A percentile compares a stretch with the other conserved stretches of the same genome.
Evolutionary conservation across 2,329 filamentous ascomycete species (phyloP).

Genomic region (Ascochyta viciae-villosae): DNA sequence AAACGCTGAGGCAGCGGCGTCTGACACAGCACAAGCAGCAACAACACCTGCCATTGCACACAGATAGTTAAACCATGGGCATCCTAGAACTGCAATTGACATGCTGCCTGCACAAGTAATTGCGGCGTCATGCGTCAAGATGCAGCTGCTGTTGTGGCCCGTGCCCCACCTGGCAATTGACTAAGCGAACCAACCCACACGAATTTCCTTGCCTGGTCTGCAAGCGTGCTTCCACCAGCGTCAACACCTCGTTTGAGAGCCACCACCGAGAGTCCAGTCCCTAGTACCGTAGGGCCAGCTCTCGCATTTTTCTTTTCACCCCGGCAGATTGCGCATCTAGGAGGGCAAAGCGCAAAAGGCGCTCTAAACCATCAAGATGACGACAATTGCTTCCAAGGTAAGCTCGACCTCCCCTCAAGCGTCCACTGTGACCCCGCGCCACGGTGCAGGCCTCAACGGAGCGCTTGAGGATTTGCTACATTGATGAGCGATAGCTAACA

Average conservation of each 20-base stretch:
- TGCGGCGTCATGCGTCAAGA: constrained; percentile 19
- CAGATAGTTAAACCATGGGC: background rate
- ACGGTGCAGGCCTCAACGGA: constrained; percentile 17
- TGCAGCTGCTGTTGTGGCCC: constrained; percentile 4
- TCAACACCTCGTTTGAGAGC: constrained; percentile 38
- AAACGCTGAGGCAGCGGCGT: constrained; percentile 8
- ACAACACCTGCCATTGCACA: background rate
- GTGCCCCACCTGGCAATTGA: constrained; percentile 23
- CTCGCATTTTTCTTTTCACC: constrained; percentile 39
- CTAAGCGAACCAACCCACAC: constrained; percentile 40
- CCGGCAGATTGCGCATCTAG: constrained; percentile 52
- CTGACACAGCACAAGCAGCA: constrained; percentile 7
- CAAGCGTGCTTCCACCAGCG: constrained; percentile 34
- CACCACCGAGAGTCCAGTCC: constrained; percentile 49
- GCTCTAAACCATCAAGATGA: constrained; percentile 51
- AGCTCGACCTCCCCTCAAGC: constrained; percentile 30
- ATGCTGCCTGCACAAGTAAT: constrained; percentile 5
- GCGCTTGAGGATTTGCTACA: constrained; percentile 1
- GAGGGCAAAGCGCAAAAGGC: constrained; percentile 54
- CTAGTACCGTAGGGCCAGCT: constrained; percentile 49
- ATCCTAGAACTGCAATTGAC: background rate
- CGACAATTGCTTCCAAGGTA: constrained; percentile 55
- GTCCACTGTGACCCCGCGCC: constrained; percentile 16
- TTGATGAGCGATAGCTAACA: constrained; percentile 45
- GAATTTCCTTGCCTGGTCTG: constrained; percentile 21